Conservation (phyloP, 2,329 filamentous ascomycete species). For the Penicillium sp. region DNA sequence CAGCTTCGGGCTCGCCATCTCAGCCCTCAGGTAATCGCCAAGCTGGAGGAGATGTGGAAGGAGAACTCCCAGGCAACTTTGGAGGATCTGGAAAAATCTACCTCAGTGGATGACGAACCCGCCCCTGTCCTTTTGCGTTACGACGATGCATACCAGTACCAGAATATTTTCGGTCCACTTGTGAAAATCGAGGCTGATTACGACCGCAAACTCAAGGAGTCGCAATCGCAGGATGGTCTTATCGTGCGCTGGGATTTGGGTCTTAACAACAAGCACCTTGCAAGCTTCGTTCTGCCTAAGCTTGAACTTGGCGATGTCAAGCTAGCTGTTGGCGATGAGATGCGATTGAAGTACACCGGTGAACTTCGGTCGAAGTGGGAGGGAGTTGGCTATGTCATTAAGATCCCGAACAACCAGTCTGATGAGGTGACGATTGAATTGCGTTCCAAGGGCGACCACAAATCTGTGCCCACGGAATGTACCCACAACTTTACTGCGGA, state of each 20-base stretch:
- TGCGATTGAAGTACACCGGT: constrained; percentile 94
- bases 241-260: constrained; percentile 93
- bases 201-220: constrained; percentile 97
- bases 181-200: constrained; percentile 99
- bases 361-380: constrained; percentile 93
- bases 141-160: constrained; percentile 96
- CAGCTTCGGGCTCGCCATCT: constrained; percentile 92
- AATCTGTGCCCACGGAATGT: constrained; percentile 91
- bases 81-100: constrained; percentile 85
- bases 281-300: constrained; percentile 93
- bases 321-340: constrained; percentile 94
- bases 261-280: constrained; percentile 94
- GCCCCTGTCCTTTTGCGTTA: constrained; percentile 89
- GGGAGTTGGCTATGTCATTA: constrained; percentile 97
- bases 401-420: constrained; percentile 98
- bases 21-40: constrained; percentile 90
- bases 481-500: constrained; percentile 98
- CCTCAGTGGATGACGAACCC: constrained; percentile 91
- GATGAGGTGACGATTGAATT: constrained; percentile 96
- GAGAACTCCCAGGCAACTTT: constrained; percentile 87
- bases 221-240: constrained; percentile 94
- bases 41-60: constrained; percentile 98
- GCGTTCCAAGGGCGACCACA: constrained; percentile 91
- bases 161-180: constrained; percentile 95
- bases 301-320: constrained; percentile 98